Conservation (phyloP, 1,284 basidiomycete species). For the Boletellus sp. region DNA sequence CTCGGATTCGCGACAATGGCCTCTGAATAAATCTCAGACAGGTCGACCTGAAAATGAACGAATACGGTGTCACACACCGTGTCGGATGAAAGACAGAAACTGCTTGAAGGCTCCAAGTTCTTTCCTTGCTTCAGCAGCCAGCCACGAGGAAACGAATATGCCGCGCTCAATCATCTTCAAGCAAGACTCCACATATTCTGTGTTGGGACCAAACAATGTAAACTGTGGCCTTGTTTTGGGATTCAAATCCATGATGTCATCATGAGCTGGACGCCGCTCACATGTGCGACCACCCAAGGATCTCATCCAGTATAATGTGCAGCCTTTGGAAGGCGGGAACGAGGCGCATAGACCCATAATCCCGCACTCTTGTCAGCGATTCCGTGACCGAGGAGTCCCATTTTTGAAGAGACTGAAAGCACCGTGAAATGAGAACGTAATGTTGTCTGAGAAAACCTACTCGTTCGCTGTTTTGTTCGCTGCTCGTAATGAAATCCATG, state of each 20-base stretch:
- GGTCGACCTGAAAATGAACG: conserved; percentile 13
- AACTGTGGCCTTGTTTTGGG: conserved; percentile 44
- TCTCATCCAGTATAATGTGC: conserved; percentile 69
- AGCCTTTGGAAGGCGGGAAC: conserved; percentile 72
- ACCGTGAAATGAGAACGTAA: conserved; percentile 17
- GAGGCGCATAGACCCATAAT: conserved; percentile 65
- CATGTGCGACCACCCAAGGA: conserved; percentile 72
- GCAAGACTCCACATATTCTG: conserved; percentile 47
- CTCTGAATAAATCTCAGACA: conserved; percentile 31
- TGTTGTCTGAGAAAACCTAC: conserved; percentile 41
- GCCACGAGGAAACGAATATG: conserved; percentile 63
- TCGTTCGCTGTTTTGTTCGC: conserved; percentile 76
- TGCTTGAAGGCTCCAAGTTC: conserved; percentile 71
- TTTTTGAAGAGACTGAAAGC: conserved; percentile 62
- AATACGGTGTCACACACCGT: conserved; percentile 47
- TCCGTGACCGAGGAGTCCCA: conserved; percentile 75
- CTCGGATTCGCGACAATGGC: conserved; percentile 39
- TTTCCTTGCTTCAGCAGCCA: conserved; percentile 58
- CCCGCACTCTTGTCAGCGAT: conserved; percentile 65
- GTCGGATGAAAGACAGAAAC: conserved; percentile 74
- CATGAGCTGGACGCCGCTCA: conserved; percentile 37
- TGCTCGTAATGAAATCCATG: conserved; percentile 68
- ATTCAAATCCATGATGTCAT: conserved; percentile 15
- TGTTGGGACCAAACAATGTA: conserved; percentile 49
- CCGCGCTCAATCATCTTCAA: conserved; percentile 50